phyloP scores from a whole-genome alignment of 2,329 filamentous ascomycete genomes.

The Botrytis porri region DNA sequence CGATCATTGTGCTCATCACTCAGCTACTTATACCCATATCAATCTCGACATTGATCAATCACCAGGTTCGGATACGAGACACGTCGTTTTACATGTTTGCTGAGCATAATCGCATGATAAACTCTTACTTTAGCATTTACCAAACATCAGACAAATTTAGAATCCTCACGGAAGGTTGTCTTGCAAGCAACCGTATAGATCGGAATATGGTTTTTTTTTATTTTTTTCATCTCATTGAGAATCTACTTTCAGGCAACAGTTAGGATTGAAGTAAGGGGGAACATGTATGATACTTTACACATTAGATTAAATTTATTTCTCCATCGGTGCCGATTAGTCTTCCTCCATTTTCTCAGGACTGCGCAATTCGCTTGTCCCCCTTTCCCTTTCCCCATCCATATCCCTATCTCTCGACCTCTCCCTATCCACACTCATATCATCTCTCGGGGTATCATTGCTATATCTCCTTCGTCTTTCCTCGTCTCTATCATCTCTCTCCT shows the following conservation, averaged over 20 bases:
- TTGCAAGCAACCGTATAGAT: neutral
- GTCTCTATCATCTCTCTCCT: conserved; percentile 13
- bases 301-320: neutral
- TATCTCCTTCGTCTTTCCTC: conserved; percentile 24
- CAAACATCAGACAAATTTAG: neutral
- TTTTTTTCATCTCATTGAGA: too few relatives aligned
- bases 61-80: neutral
- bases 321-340: conserved; percentile 17
- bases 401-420: conserved; percentile 10
- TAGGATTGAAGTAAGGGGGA: too few relatives aligned
- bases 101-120: neutral
- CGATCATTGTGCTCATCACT: neutral
- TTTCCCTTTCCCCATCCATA: conserved; percentile 11
- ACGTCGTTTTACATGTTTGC: neutral
- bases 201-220: neutral
- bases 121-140: neutral
- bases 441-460: conserved; percentile 32
- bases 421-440: conserved; percentile 26
- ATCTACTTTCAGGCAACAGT: neutral
- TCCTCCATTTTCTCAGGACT: conserved; percentile 26
- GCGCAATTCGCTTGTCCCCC: conserved; percentile 15
- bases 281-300: neutral
- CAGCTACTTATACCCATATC: neutral
- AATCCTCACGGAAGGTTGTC: neutral
- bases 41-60: neutral